Base-by-base conservation (phyloP, 176 grass and related monocot genomes). In the Aegilops umbellulata region DNA sequence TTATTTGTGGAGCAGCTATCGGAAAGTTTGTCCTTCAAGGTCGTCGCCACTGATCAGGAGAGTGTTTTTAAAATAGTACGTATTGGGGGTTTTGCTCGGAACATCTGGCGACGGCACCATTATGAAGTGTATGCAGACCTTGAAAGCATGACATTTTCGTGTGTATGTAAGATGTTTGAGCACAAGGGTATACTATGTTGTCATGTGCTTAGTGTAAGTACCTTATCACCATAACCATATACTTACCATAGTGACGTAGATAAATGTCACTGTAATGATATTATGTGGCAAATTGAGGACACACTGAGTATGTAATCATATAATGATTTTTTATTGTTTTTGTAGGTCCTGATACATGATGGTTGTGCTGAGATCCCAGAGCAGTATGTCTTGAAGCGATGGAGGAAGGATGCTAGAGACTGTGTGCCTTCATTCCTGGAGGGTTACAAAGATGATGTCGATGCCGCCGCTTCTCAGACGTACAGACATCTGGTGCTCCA, bases 31-130 rank as follows among this genome's bases (percentile, higher is more conserved):
- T 74, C 70, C 0, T 74, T 46, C 2, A 74, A 46, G 20, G 70
- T 74, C 6, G 1, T 46, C 2, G 1, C 39, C 0, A 8, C 39
- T 1, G 12, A 25, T 1, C n/a, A 47, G 0, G 6, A 15, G 1
- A 47, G 7, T 2, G 6, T 25, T 5, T 11, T 74, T 15, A 25
- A 74, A 27, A 14, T 74, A 4, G n/a, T 74, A 7, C 36, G 0
- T 22, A 23, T 42, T n/a, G 20, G 65, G 2, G 25, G 15, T 19
- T 30, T 8, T 60, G 3, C 65, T 1, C 7, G 14, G 2, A 19
- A 67, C 7, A 34, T 32, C 5, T 34, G 29, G 62, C 30, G 35
- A 5, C 11, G n/a, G 2, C 13, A 15, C 2, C 16, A 30, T 8
- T 55, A 32, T 3, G 23, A 7, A 4, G 16, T 55, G 1, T 9